phyloP scores from a whole-genome alignment of 2,329 filamentous ascomycete genomes.

The Rugonectria rugulosa region DNA sequence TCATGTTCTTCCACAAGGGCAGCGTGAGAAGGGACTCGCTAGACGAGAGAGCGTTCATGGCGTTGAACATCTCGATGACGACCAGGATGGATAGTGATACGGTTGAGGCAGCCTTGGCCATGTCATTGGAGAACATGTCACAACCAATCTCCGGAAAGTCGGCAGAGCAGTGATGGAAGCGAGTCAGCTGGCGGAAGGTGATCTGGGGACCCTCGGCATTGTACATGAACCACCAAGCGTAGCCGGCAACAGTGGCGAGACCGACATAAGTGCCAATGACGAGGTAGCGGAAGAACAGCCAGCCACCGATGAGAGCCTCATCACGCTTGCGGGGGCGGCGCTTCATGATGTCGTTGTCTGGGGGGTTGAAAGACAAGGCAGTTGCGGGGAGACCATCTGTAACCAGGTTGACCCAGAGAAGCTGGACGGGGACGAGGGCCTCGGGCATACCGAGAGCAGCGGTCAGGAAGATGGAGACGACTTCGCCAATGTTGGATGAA shows the following conservation, averaged over 20 bases:
- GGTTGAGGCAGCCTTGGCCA: conserved; percentile 89
- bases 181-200: conserved; percentile 83
- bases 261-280: conserved; percentile 96
- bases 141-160: conserved; percentile 91
- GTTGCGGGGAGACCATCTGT: conserved; percentile 97
- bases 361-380: conserved; percentile 95
- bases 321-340: conserved; percentile 90
- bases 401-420: conserved; percentile 98
- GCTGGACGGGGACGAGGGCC: conserved; percentile 93
- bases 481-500: conserved; percentile 98
- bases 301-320: conserved; percentile 89
- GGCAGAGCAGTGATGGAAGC: conserved; percentile 92
- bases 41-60: conserved; percentile 96
- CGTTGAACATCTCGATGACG: conserved; percentile 99
- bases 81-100: conserved; percentile 92
- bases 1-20: conserved; percentile 98
- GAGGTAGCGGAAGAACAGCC: conserved; percentile 98
- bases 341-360: conserved; percentile 98
- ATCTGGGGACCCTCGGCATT: conserved; percentile 91
- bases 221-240: conserved; percentile 99
- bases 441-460: conserved; percentile 97
- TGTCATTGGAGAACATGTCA: conserved; percentile 86
- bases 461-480: conserved; percentile 98
- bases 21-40: conserved; percentile 93
- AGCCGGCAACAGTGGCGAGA: conserved; percentile 91